Conservation (phyloP, 1,284 basidiomycete genomes). For the Ceratorhiza oryzae-sativae region DNA sequence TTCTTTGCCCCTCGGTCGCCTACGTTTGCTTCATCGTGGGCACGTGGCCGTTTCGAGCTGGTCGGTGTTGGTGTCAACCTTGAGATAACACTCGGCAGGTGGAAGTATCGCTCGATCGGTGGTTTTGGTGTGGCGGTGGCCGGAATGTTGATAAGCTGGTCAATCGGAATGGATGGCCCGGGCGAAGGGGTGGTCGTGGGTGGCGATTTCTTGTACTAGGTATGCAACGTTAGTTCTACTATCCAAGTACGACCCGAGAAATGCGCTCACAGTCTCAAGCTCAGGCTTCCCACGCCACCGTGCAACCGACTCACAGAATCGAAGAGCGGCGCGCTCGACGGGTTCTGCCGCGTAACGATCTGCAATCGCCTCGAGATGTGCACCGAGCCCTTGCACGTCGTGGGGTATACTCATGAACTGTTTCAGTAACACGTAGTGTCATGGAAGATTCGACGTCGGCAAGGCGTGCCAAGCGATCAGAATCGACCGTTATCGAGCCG, state of each 20-base stretch:
- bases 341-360: conserved; percentile 80
- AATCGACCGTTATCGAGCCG: not conserved
- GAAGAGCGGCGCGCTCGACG: conserved; percentile 74
- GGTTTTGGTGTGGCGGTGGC: conserved; percentile 33
- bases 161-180: conserved; percentile 35
- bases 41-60: conserved; percentile 38
- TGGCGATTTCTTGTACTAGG: conserved; percentile 38
- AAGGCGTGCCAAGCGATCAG: conserved; percentile 2
- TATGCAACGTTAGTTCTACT: no score
- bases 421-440: not conserved
- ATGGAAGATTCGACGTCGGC: not conserved
- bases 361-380: conserved; percentile 79
- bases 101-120: conserved; percentile 42
- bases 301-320: conserved; percentile 79
- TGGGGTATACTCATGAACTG: conserved; percentile 77
- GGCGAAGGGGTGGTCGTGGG: conserved; percentile 21
- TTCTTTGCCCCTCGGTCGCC: conserved; percentile 37
- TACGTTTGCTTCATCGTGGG: conserved; percentile 30
- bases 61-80: conserved; percentile 28
- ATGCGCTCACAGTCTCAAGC: conserved; percentile 68
- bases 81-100: conserved; percentile 28
- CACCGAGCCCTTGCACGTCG: conserved; percentile 72
- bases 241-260: not conserved
- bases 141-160: conserved; percentile 40
- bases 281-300: conserved; percentile 83